phyloP scores from a whole-genome alignment of 495 filamentous ascomycete species.

The Eremomyces bilateralis region DNA sequence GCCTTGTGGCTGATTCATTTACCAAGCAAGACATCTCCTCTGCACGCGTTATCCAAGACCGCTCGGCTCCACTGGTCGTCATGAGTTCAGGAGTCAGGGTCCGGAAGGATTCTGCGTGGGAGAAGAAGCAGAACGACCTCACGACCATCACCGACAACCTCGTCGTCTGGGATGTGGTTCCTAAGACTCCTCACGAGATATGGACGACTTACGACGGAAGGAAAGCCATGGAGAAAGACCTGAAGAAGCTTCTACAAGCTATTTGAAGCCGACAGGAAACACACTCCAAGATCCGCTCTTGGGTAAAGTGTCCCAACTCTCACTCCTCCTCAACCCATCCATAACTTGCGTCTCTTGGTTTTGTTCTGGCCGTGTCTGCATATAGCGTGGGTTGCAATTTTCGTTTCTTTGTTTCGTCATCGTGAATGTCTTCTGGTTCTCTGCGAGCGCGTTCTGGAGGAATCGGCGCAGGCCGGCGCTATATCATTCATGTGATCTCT shows the following conservation, averaged over 20 bases:
- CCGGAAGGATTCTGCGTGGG: slow-evolving; percentile 43
- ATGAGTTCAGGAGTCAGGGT: slow-evolving; percentile 55
- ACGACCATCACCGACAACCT: slow-evolving; percentile 57
- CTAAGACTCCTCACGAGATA: slow-evolving; percentile 65
- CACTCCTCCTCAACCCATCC: too few species aligned
- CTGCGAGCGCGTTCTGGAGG: too few species aligned
- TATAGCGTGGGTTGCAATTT: too few species aligned
- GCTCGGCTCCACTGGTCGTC: slow-evolving; percentile 52
- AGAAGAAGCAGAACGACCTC: slow-evolving; percentile 57
- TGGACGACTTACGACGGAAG: slow-evolving; percentile 54
- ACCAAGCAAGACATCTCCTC: slow-evolving; percentile 60
- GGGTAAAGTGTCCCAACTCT: too few species aligned
- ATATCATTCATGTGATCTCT: too few species aligned
- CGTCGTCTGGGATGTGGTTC: slow-evolving; percentile 67
- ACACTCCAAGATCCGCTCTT: too few species aligned
- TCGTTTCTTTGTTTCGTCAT: too few species aligned
- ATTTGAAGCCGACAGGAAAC: too few species aligned
- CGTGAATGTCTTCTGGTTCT: too few species aligned
- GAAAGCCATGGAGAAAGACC: slow-evolving; percentile 43
- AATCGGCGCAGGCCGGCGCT: too few species aligned
- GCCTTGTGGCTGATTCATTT: slow-evolving; percentile 60
- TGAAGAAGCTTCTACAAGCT: slow-evolving; percentile 35
- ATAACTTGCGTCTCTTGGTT: too few species aligned
- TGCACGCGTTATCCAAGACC: slow-evolving; percentile 52
- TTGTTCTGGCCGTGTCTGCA: too few species aligned